A percentile compares a stretch with the other conserved stretches of the same genome.
phyloP scores from a whole-genome alignment of 257 asterid genomes.

The Nicotiana attenuata region DNA sequence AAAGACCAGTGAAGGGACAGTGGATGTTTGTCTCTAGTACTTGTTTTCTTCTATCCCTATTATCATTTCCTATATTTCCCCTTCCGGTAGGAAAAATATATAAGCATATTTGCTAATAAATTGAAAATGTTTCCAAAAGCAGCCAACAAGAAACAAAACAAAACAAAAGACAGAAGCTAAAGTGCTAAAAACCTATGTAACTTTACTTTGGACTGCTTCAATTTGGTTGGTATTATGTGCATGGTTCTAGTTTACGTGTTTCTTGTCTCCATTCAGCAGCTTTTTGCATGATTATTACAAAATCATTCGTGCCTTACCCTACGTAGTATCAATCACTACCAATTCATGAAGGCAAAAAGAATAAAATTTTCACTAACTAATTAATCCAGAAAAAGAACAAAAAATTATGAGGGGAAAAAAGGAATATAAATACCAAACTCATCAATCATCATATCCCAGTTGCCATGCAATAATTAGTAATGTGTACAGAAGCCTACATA shows the following conservation, averaged over 20 bases:
- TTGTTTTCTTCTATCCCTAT: neutral
- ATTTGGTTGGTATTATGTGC: conserved; percentile 6
- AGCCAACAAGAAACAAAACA: conserved; percentile 12
- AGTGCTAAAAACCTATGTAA: conserved; percentile 11
- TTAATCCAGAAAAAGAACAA: neutral
- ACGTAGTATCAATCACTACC: neutral
- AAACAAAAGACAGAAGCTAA: conserved; percentile 6
- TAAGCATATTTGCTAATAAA: no score
- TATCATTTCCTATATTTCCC: neutral
- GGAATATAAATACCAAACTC: neutral
- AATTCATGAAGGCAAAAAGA: neutral
- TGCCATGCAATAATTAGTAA: neutral
- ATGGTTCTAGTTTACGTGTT: conserved; percentile 11
- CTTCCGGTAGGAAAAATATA: neutral
- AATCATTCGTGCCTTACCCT: conserved; percentile 4
- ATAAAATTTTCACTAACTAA: neutral
- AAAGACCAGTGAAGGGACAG: neutral
- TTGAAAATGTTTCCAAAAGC: conserved; percentile 3
- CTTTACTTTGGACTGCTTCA: conserved; percentile 13
- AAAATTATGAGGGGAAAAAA: neutral
- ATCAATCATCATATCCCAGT: neutral
- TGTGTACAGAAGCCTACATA: neutral
- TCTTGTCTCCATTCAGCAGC: conserved; percentile 11
- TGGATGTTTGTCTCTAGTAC: neutral
- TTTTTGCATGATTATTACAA: conserved; percentile 19